These are phyloP conservation scores for Beauveria varroae DNA, from an alignment of 2,329 filamentous ascomycete species.

Conservation along the genomic window DNA sequence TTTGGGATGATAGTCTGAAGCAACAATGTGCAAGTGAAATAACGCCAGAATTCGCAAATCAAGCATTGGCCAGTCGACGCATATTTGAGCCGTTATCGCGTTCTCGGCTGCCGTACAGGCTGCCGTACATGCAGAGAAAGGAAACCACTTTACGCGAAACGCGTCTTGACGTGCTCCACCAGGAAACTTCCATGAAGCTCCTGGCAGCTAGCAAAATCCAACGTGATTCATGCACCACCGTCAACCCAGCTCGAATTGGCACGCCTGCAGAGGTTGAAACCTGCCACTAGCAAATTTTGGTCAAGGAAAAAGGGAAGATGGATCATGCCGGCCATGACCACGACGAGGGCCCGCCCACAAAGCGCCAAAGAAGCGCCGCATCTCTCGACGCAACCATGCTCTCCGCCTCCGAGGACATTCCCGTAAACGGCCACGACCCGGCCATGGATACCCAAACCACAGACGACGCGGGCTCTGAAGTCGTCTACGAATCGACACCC, in stretches of 20 bases:
- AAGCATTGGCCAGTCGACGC: too few species aligned
- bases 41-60: too few species aligned
- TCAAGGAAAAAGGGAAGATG: background rate
- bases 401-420: background rate
- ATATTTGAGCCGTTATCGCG: too few species aligned
- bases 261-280: background rate
- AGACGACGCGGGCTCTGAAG: background rate
- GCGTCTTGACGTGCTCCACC: constrained; percentile 5
- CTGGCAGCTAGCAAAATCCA: background rate
- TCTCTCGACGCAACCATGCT: constrained; percentile 1
- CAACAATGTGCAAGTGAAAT: too few species aligned
- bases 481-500: constrained; percentile 15
- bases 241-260: background rate
- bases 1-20: too few species aligned
- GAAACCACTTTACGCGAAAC: constrained; percentile 6
- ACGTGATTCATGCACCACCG: background rate
- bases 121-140: background rate
- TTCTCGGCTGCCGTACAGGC: too few species aligned
- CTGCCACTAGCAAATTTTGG: background rate
- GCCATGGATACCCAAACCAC: background rate
- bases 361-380: constrained; percentile 5
- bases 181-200: background rate
- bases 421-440: background rate
- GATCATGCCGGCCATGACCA: background rate
- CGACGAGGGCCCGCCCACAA: constrained; percentile 6